phyloP scores from a whole-genome alignment of 768 basidiomycete genomes.

The Lyophyllum atratum region DNA sequence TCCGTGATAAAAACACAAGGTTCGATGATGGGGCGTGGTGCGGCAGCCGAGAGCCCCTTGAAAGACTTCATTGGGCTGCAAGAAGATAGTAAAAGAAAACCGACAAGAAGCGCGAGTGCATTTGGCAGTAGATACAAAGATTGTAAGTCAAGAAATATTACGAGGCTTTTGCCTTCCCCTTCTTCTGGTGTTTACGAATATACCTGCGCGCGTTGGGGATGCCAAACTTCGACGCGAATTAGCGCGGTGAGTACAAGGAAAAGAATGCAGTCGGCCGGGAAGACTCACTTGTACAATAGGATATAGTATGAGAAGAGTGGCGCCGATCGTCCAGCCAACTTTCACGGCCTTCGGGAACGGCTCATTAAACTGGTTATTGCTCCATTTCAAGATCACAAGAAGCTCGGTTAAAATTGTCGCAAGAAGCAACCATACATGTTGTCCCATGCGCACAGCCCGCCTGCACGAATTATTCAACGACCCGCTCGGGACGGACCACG shows the following conservation, averaged over 20 bases:
- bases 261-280: background rate
- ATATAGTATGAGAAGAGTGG: conserved; percentile 64
- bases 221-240: conserved; percentile 54
- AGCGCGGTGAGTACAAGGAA: background rate
- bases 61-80: background rate
- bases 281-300: conserved; percentile 63
- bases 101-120: background rate
- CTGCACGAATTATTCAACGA: conserved; percentile 35
- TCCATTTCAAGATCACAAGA: conserved; percentile 82
- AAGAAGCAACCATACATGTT: conserved; percentile 84
- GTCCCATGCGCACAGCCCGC: conserved; percentile 85
- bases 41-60: background rate
- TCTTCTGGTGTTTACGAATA: conserved; percentile 43
- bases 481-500: background rate
- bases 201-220: conserved; percentile 58
- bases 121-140: background rate
- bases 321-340: conserved; percentile 67
- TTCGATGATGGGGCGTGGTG: conserved; percentile 1
- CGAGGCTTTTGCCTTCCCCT: conserved; percentile 33
- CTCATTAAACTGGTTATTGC: conserved; percentile 64
- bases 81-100: background rate
- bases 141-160: conserved; percentile 18
- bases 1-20: background rate
- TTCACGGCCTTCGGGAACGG: conserved; percentile 65
- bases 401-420: conserved; percentile 86